Evolutionary conservation across 1,284 basidiomycete genomes (phyloP).

Genomic region (Wallemia ichthyophaga): DNA sequence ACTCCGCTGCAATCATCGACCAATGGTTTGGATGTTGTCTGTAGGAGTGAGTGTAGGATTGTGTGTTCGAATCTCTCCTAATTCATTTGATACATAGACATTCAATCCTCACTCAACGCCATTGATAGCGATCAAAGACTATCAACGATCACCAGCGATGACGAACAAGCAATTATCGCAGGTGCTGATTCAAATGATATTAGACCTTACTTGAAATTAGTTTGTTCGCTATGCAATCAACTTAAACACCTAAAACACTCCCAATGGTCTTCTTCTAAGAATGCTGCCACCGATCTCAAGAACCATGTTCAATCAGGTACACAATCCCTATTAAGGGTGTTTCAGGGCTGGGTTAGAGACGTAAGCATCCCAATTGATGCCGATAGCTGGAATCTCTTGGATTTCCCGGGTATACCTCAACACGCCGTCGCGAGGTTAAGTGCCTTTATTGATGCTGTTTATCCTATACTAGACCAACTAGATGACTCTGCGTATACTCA

Average conservation of each 20-base stretch:
- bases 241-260: constrained; percentile 8
- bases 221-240: constrained; percentile 11
- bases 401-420: neutral
- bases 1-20: constrained; percentile 13
- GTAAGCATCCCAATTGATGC: neutral
- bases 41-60: constrained; percentile 7
- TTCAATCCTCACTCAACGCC: constrained; percentile 1
- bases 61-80: neutral
- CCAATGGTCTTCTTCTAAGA: constrained; percentile 5
- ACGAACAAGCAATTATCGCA: constrained; percentile 11
- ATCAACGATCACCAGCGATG: constrained; percentile 12
- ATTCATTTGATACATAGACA: neutral
- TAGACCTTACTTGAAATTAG: constrained; percentile 12
- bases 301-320: neutral
- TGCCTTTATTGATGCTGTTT: neutral
- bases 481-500: neutral
- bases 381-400: neutral
- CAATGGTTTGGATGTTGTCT: constrained; percentile 8
- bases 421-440: neutral
- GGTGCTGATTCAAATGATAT: constrained; percentile 10
- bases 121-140: constrained; percentile 10
- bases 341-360: neutral
- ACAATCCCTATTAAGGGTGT: neutral
- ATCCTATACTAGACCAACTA: neutral
- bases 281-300: neutral